phyloP scores from a whole-genome alignment of 129 eudicot genomes.

The Mikania micrantha region DNA sequence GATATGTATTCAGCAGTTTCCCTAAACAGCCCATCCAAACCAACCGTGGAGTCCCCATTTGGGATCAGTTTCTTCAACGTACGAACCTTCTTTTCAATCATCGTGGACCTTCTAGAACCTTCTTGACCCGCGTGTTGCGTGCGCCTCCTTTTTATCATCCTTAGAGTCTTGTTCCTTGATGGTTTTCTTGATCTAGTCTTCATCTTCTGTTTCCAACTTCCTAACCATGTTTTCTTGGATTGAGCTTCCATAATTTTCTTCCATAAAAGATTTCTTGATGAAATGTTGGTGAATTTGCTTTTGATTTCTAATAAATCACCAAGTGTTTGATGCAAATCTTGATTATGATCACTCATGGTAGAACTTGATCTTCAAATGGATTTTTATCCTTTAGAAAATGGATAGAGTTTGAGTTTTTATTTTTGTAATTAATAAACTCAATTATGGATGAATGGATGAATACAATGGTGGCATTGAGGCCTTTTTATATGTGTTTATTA shows the following conservation, averaged over 20 bases:
- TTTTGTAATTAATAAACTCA: conserved; percentile 15
- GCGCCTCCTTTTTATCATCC: conserved; percentile 28
- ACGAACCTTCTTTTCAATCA: conserved; percentile 44
- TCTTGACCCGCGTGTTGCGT: conserved; percentile 14
- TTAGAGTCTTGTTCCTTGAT: conserved; percentile 7
- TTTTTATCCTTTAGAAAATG: not conserved
- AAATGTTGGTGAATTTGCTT: conserved; percentile 18
- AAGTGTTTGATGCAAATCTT: conserved; percentile 24
- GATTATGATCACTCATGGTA: conserved; percentile 37
- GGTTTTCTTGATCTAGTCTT: conserved; percentile 10
- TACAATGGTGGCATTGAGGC: conserved; percentile 25
- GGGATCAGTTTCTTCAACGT: conserved; percentile 55
- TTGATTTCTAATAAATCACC: conserved; percentile 29
- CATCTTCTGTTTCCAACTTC: no score
- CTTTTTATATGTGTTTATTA: conserved; percentile 30
- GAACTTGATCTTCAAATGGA: conserved; percentile 8
- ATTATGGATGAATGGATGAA: conserved; percentile 29
- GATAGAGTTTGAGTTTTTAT: conserved; percentile 13
- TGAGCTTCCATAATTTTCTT: conserved; percentile 31
- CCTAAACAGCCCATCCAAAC: conserved; percentile 58
- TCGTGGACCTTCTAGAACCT: conserved; percentile 22
- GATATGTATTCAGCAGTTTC: conserved; percentile 85
- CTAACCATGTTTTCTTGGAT: no score
- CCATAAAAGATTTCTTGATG: conserved; percentile 30
- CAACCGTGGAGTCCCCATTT: conserved; percentile 23